Conservation (phyloP, 306 rosid species). For the Mucuna pruriens region DNA sequence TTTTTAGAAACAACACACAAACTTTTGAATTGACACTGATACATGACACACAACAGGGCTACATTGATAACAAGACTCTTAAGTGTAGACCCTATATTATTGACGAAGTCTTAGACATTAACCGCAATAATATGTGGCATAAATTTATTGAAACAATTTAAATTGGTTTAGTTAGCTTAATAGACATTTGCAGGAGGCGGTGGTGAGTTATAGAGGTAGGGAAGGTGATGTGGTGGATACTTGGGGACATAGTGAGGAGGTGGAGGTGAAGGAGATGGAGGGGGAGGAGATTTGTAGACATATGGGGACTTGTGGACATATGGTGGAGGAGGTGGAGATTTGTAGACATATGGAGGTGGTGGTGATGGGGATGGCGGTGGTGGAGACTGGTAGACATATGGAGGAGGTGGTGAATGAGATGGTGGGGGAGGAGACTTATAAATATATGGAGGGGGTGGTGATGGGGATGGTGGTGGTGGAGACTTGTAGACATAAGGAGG, state of each 20-base stretch:
- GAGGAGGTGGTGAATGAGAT: neutral
- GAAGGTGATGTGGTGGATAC: neutral
- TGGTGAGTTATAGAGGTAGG: constrained; percentile 26
- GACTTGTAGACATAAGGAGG: constrained; percentile 9
- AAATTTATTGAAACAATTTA: constrained; percentile 2
- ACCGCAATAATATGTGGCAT: neutral
- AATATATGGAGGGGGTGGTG: neutral
- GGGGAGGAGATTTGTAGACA: constrained; percentile 26
- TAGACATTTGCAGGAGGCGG: constrained; percentile 4
- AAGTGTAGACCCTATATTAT: neutral
- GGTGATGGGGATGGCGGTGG: constrained; percentile 35
- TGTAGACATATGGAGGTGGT: neutral
- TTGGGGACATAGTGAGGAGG: constrained; percentile 25
- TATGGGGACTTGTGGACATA: neutral
- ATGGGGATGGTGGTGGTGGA: neutral
- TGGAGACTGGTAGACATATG: neutral
- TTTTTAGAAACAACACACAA: neutral
- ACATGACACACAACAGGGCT: neutral
- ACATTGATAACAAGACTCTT: neutral
- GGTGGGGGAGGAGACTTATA: constrained; percentile 25
- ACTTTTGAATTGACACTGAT: neutral
- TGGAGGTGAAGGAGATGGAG: neutral
- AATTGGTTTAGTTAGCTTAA: neutral
- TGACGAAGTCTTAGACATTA: neutral
- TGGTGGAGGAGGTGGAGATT: neutral